phyloP scores from a whole-genome alignment of 768 basidiomycete species.

The Thelephora aurantiotincta region DNA sequence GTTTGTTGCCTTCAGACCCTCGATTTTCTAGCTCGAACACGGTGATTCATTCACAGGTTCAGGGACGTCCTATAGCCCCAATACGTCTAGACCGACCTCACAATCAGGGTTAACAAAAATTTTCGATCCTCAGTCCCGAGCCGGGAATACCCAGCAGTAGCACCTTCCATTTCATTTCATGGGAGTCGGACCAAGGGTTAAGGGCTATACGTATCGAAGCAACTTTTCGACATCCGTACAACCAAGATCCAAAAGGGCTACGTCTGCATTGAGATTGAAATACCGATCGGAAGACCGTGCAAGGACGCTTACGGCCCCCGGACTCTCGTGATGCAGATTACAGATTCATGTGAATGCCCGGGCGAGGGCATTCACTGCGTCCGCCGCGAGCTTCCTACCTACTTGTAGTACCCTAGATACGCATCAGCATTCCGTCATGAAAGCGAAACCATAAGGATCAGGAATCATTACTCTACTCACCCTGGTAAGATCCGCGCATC shows the following conservation, averaged over 20 bases:
- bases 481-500: not conserved
- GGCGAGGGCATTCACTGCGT: constrained; percentile 21
- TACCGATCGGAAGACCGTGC: not conserved
- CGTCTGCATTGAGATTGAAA: too few species aligned
- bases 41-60: too few species aligned
- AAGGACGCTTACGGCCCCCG: too few species aligned
- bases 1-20: too few species aligned
- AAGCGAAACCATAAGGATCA: not conserved
- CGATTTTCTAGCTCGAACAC: too few species aligned
- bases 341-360: constrained; percentile 13
- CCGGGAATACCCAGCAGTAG: too few species aligned
- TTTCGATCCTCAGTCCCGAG: too few species aligned
- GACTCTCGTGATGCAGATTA: not conserved
- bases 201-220: not conserved
- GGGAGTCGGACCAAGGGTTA: too few species aligned
- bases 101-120: too few species aligned
- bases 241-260: not conserved
- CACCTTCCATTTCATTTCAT: too few species aligned
- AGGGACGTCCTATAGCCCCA: too few species aligned
- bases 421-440: not conserved
- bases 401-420: constrained; percentile 21
- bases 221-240: not conserved
- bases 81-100: too few species aligned
- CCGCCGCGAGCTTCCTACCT: constrained; percentile 23
- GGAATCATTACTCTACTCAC: constrained; percentile 5